Evolutionary conservation across 331 rosid species (phyloP), one percentile per base, ranked within the genome.

Genomic region (Quercus phellos): DNA sequence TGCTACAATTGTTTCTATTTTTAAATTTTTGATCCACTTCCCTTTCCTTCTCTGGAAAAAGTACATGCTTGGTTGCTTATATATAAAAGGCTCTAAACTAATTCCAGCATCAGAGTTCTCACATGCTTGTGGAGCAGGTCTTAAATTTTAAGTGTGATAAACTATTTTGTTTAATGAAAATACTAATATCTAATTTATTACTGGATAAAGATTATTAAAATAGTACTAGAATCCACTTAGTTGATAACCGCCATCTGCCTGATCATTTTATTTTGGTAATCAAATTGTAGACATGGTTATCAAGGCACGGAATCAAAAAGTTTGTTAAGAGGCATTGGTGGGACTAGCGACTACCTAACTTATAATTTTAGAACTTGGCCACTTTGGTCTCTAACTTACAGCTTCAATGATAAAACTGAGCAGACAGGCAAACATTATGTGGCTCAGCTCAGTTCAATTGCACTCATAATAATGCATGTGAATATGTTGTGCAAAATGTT

Each of bases 401-500:
- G 61, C 68, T n/a, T 18, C 51, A 63, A 1, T 35, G 58, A 54
- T 32, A 64, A 29, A 68, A 74, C 43, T 53, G 17, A 10, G 59
- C 14, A 77, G 73, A 43, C 2, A 54, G 70, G 55, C 3, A 71
- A 27, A 22, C 54, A 18, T 10, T 18, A 22, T 42, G 6, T 6
- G 16, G n/a, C 35, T 75, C 67, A 29, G 19, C 56, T 73, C 68
- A 64, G 51, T 38, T 70, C 74, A 60, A 68, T 82, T 58, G 42
- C 80, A 80, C 80, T 75, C 59, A 69, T 70, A 55, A 42, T 26
- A 70, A 29, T 76, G 24, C 51, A 51, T 67, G 55, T 55, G 50
- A 38, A 14, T 83, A 6, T 73, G 18, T 59, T 26, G 70, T 70
- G 50, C 38, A 29, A 51, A 42, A 8, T 73, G 22, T 38, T 67